Evolutionary conservation across 2,329 filamentous ascomycete species (phyloP).

Genomic region (Sclerotinia minor): DNA sequence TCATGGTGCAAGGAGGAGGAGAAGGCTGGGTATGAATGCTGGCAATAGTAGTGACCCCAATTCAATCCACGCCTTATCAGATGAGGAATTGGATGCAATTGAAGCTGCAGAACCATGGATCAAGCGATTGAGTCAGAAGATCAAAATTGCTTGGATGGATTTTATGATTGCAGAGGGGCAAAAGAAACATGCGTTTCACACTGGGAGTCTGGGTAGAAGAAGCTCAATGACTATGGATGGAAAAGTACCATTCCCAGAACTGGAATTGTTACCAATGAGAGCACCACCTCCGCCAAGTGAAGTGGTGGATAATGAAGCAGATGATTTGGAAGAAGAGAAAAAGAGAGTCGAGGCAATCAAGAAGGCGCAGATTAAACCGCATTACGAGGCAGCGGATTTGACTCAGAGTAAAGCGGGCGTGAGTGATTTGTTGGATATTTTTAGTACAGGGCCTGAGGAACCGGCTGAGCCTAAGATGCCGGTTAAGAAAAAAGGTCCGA

Average conservation of each 20-base stretch:
- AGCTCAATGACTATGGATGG: slow-evolving; percentile 34
- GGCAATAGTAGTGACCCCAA: neutral
- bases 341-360: slow-evolving; percentile 26
- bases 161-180: slow-evolving; percentile 7
- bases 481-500: slow-evolving; percentile 18
- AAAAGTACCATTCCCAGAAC: slow-evolving; percentile 37
- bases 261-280: slow-evolving; percentile 36
- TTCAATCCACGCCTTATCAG: neutral
- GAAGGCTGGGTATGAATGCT: neutral
- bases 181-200: slow-evolving; percentile 14
- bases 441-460: slow-evolving; percentile 23
- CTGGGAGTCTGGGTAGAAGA: slow-evolving; percentile 30
- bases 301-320: slow-evolving; percentile 24
- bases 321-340: slow-evolving; percentile 25
- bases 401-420: slow-evolving; percentile 14
- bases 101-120: slow-evolving; percentile 9
- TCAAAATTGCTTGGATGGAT: slow-evolving; percentile 20
- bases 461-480: slow-evolving; percentile 20
- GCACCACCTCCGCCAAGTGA: slow-evolving; percentile 25
- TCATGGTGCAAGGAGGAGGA: slow-evolving; percentile 31
- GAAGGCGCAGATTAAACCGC: slow-evolving; percentile 18
- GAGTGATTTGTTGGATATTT: slow-evolving; percentile 24
- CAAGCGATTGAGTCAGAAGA: slow-evolving; percentile 15
- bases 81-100: slow-evolving; percentile 21
- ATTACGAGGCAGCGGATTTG: slow-evolving; percentile 13